Conservation (phyloP, 2,329 filamentous ascomycete genomes). For the Mycogone perniciosa region DNA sequence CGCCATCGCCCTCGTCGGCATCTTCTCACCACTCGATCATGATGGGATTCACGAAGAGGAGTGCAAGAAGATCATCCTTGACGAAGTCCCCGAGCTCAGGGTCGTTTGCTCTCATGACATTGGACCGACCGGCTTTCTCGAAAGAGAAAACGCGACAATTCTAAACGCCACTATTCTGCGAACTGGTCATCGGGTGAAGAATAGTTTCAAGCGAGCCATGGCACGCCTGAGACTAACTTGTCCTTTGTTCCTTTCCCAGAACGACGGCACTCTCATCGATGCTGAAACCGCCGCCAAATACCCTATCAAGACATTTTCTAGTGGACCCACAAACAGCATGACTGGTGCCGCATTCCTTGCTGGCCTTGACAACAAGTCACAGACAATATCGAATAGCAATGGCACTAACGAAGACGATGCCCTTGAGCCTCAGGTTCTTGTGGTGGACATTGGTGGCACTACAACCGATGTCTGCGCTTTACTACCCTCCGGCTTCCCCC, state of each 20-base stretch:
- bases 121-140: conserved; percentile 37
- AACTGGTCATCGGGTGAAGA: conserved; percentile 41
- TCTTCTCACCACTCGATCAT: conserved; percentile 42
- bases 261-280: conserved; percentile 47
- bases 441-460: conserved; percentile 55
- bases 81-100: conserved; percentile 28
- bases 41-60: conserved; percentile 34
- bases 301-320: conserved; percentile 48
- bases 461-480: conserved; percentile 55
- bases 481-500: conserved; percentile 52
- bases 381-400: conserved; percentile 4
- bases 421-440: conserved; percentile 32
- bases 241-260: conserved; percentile 44
- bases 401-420: background rate
- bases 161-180: conserved; percentile 47
- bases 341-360: conserved; percentile 48
- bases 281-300: conserved; percentile 40
- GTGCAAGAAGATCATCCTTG: conserved; percentile 31
- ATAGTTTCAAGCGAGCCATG: conserved; percentile 42
- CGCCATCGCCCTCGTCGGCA: conserved; percentile 36
- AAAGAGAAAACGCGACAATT: conserved; percentile 48
- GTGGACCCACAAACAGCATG: conserved; percentile 49
- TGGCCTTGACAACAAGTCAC: conserved; percentile 31
- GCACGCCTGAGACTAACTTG: conserved; percentile 34
- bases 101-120: conserved; percentile 40